Percentiles rank a stretch among this genome's conserved stretches.
These are phyloP conservation scores for Heterobasidion parviporum DNA, from an alignment of 1,284 basidiomycete genomes.

Conservation along the genomic window DNA sequence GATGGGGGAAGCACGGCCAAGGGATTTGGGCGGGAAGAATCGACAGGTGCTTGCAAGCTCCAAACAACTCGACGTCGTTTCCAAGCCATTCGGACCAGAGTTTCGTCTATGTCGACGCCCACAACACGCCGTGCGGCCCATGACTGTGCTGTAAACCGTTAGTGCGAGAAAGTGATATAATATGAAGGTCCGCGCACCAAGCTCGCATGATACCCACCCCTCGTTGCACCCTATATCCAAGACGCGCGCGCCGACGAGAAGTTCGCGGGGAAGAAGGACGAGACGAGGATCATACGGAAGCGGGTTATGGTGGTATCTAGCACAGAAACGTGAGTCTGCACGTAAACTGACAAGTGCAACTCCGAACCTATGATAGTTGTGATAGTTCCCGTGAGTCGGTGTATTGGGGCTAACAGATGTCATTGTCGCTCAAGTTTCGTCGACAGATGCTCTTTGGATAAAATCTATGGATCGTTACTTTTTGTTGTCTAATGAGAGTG, in stretches of 20 bases:
- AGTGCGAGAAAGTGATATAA: not conserved
- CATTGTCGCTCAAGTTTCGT: slow-evolving; percentile 3
- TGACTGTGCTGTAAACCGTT: slow-evolving; percentile 42
- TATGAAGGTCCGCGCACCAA: slow-evolving; percentile 33
- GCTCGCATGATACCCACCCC: slow-evolving; percentile 74
- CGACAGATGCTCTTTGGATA: not conserved
- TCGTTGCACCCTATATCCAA: slow-evolving; percentile 82
- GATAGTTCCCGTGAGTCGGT: slow-evolving; percentile 58
- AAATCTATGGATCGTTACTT: not conserved
- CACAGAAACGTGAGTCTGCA: not conserved
- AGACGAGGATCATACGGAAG: slow-evolving; percentile 48
- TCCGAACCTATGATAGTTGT: slow-evolving; percentile 56
- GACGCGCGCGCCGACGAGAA: slow-evolving; percentile 50
- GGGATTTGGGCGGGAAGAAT: not conserved
- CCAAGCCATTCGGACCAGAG: slow-evolving; percentile 65
- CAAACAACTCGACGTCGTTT: slow-evolving; percentile 56
- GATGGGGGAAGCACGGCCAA: not conserved
- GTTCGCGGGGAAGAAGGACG: slow-evolving; percentile 39
- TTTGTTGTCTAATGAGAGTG: not conserved
- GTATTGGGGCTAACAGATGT: slow-evolving; percentile 13
- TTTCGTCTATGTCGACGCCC: slow-evolving; percentile 76
- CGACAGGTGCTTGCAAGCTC: slow-evolving; percentile 48
- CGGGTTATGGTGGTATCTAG: slow-evolving; percentile 58
- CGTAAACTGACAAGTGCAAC: not conserved
- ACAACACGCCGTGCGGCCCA: slow-evolving; percentile 53